Evolutionary conservation across 768 basidiomycete species (phyloP).

Genomic region (Sutorius australiensis): DNA sequence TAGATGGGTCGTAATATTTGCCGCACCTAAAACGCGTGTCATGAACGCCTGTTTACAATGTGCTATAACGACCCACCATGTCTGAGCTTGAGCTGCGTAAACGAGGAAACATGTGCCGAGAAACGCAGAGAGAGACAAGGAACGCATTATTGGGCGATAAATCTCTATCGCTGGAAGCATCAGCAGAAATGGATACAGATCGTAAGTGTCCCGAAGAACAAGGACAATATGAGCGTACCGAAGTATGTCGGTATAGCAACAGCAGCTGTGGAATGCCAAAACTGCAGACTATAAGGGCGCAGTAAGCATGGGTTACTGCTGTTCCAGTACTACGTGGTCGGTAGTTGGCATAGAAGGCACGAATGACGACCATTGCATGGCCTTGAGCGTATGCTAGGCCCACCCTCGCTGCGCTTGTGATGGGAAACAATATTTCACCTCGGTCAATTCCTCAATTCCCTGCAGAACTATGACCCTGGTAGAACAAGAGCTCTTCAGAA

Average conservation of each 20-base stretch:
- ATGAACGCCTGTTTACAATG: background rate
- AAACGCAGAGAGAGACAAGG: conserved; percentile 9
- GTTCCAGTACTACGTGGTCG: too few relatives aligned
- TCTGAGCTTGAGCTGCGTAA: conserved; percentile 21
- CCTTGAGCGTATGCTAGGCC: background rate
- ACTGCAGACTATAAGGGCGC: background rate
- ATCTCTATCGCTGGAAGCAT: background rate
- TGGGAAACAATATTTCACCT: conserved; percentile 14
- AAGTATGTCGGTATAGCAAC: background rate
- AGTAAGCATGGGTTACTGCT: conserved; percentile 3
- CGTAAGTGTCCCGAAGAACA: background rate
- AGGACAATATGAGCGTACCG: conserved; percentile 2
- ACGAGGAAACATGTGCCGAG: conserved; percentile 12
- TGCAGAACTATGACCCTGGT: background rate
- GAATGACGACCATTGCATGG: background rate
- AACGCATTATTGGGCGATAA: conserved; percentile 6
- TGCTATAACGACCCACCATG: conserved; percentile 21
- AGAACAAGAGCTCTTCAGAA: background rate
- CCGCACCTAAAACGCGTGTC: conserved; percentile 34
- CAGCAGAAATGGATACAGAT: background rate
- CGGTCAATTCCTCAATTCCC: background rate
- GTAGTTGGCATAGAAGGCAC: background rate
- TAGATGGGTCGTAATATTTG: conserved; percentile 49
- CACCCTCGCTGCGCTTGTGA: background rate
- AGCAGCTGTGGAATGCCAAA: background rate